These are phyloP conservation scores for Collybia sordida DNA, from an alignment of 768 basidiomycete genomes.

Conservation along the genomic window DNA sequence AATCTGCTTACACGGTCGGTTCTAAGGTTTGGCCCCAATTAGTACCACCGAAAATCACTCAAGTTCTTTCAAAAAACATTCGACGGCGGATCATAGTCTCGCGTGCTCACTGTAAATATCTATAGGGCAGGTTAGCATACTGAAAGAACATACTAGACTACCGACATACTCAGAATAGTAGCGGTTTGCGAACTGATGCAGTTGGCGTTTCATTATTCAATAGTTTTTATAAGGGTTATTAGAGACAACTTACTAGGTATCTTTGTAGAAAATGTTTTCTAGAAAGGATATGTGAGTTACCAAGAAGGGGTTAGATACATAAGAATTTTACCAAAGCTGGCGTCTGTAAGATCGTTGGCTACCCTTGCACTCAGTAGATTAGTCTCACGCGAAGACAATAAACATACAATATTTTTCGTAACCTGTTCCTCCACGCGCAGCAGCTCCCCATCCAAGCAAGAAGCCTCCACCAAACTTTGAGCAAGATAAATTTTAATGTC, in stretches of 20 bases:
- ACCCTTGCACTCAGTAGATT: not conserved
- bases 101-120: conserved; percentile 45
- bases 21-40: conserved; percentile 62
- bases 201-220: too few relatives aligned
- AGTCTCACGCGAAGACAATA: not conserved
- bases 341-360: conserved; percentile 42
- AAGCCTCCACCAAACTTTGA: conserved; percentile 49
- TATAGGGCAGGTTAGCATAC: conserved; percentile 17
- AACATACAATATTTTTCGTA: conserved; percentile 50
- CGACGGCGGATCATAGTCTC: not conserved
- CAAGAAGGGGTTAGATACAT: not conserved
- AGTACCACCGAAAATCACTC: conserved; percentile 62
- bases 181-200: conserved; percentile 39
- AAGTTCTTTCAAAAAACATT: not conserved
- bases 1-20: conserved; percentile 44
- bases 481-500: not conserved
- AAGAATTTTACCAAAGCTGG: conserved; percentile 34
- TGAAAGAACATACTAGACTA: conserved; percentile 6
- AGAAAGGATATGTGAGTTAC: conserved; percentile 3
- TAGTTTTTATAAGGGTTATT: too few relatives aligned
- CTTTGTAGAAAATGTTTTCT: conserved; percentile 56
- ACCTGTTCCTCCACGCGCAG: conserved; percentile 43
- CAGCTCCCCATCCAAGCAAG: conserved; percentile 43
- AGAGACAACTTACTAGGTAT: conserved; percentile 39
- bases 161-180: conserved; percentile 46